phyloP scores from a whole-genome alignment of 2,329 filamentous ascomycete genomes.

The Talaromyces atroroseus region DNA sequence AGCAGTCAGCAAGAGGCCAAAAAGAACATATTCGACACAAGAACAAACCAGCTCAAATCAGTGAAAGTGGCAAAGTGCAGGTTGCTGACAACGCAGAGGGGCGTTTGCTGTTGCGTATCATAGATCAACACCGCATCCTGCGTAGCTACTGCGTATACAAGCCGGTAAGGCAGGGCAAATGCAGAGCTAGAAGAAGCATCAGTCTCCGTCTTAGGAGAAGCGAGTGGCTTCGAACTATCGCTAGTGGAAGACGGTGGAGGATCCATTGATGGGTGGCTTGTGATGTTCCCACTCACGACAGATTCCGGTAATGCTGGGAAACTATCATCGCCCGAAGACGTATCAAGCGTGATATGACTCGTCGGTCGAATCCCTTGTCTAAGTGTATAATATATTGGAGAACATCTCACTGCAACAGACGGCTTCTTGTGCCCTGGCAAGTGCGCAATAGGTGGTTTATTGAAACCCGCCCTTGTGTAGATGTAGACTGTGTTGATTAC shows the following conservation, averaged over 20 bases:
- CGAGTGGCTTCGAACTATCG: slow-evolving; percentile 49
- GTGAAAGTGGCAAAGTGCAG: slow-evolving; percentile 97
- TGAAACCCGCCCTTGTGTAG: slow-evolving; percentile 91
- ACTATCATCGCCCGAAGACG: slow-evolving; percentile 76
- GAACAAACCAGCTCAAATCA: slow-evolving; percentile 80
- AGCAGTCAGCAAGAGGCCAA: slow-evolving; percentile 21
- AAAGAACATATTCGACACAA: slow-evolving; percentile 6
- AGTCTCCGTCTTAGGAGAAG: slow-evolving; percentile 47
- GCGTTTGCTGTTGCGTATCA: slow-evolving; percentile 93
- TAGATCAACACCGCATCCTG: slow-evolving; percentile 93
- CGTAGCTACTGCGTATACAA: slow-evolving; percentile 94
- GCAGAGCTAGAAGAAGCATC: slow-evolving; percentile 46
- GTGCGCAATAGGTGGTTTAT: slow-evolving; percentile 92
- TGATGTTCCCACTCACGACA: slow-evolving; percentile 49
- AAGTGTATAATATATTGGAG: slow-evolving; percentile 79
- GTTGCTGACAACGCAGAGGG: slow-evolving; percentile 91
- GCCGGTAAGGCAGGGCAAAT: slow-evolving; percentile 83
- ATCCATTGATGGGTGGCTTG: slow-evolving; percentile 61
- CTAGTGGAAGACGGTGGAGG: slow-evolving; percentile 53
- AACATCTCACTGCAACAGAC: slow-evolving; percentile 91
- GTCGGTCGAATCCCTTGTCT: slow-evolving; percentile 64
- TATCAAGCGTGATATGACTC: slow-evolving; percentile 91
- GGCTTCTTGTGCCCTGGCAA: slow-evolving; percentile 97
- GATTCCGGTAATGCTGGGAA: slow-evolving; percentile 82
- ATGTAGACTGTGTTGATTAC: slow-evolving; percentile 97